A percentile compares a stretch with the other conserved stretches of the same genome.
phyloP scores from a whole-genome alignment of 768 basidiomycete species.

The Crassisporium funariophilum region DNA sequence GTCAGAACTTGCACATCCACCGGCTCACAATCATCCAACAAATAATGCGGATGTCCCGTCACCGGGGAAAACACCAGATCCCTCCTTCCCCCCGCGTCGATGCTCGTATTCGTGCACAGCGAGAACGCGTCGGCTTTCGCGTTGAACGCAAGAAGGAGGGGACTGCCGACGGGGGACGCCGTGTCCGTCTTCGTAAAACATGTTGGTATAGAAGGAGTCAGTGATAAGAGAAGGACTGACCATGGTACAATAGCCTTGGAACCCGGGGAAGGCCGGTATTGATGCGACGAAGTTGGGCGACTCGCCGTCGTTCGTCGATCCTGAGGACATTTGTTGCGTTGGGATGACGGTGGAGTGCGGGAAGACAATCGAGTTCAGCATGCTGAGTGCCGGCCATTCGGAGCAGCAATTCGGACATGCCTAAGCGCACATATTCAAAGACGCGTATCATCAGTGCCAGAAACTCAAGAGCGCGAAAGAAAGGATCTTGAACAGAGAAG shows the following conservation, averaged over 20 bases:
- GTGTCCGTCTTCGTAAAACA: constrained; percentile 24
- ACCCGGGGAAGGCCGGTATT: constrained; percentile 44
- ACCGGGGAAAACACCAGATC: constrained; percentile 47
- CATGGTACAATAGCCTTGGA: constrained; percentile 43
- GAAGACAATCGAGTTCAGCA: constrained; percentile 42
- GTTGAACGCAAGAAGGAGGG: constrained; percentile 39
- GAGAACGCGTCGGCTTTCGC: constrained; percentile 42
- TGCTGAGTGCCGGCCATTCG: constrained; percentile 41
- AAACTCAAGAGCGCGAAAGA: background rate
- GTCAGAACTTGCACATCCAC: constrained; percentile 40
- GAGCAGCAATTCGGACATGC: constrained; percentile 44
- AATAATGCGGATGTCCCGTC: constrained; percentile 44
- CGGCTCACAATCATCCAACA: constrained; percentile 37
- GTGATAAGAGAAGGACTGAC: constrained; percentile 20
- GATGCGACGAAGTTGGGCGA: constrained; percentile 47
- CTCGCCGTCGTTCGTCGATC: constrained; percentile 39
- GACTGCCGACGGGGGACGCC: constrained; percentile 26
- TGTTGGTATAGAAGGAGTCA: background rate
- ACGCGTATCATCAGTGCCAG: background rate
- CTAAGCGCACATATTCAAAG: constrained; percentile 18
- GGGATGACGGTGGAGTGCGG: constrained; percentile 41
- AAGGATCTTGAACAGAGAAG: background rate
- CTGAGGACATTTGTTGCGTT: constrained; percentile 40
- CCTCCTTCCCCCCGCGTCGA: constrained; percentile 39
- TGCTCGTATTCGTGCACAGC: constrained; percentile 43